Base-by-base conservation (phyloP, 2,329 filamentous ascomycete species). In the Raffaelea arxii region DNA sequence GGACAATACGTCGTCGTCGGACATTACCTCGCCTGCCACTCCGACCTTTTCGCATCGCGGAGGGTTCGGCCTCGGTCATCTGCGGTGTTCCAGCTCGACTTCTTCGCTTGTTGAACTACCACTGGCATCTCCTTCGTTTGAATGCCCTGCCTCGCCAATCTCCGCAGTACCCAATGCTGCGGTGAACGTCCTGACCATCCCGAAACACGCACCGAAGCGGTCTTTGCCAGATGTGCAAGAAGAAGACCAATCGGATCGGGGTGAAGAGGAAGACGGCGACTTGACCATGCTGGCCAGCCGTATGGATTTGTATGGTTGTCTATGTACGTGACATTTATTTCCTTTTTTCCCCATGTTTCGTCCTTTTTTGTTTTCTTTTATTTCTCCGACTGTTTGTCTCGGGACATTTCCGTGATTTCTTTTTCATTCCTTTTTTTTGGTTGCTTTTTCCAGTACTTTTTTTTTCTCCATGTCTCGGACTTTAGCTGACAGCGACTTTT, bases 171-270 rank as follows among this genome's bases (percentile, higher is more conserved):
- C n/a, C n/a, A n/a, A n/a, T n/a, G n/a, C 71, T 69, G 49, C 65
- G 66, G 35, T 43, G 53, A 16, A 59, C 25, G 5, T 12, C 39
- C 7, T 23, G 22, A 14, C 9, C 35, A 23, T 21, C 24, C 9
- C 39, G 7, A 22, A 18, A 21, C 14, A 36, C 32, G 68, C 77
- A 0, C 71, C 73, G 56, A 86, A 86, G 65, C 74, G 78, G 50
- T 75, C 74, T 44, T 71, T 96, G 51, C 84, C 87, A 16, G 86
- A 92, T 57, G 84, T 96, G 19, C 78, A 89, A 58, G 90, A 96
- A 58, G 90, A 96, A 62, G 89, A 94, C 58, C 81, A 84, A 2
- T 66, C 80, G 37, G 84, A 90, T 61, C 76, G 75, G 46, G 84
- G 84, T 21, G 40, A 44, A 9, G 44, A 46, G 4, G 21, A 46